Evolutionary conservation across 768 basidiomycete species (phyloP), one percentile per base, ranked within the genome.

Genomic region (Coprinopsis strossmayeri): DNA sequence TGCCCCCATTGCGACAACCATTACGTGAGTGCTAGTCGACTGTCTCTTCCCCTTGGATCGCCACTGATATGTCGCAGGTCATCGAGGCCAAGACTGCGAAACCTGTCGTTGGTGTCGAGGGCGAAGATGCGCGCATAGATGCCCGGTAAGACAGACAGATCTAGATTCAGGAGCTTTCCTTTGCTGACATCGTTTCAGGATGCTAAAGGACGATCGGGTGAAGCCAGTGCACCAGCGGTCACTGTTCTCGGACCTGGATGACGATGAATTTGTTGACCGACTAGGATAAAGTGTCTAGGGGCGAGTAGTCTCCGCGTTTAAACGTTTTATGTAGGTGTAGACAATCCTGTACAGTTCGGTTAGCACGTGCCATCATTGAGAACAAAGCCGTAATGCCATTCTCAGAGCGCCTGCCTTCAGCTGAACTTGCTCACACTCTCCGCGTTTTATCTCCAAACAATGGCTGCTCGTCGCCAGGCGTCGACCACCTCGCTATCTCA

Each of bases 1-100:
- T 98, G 96, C 62, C 96, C 95, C 0, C 87, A 96, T 66, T 97
- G 96, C 61, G 96, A 97, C 67, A 98, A 98, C 62, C 94, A 94
- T 62, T 99, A 94, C 64, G 96, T 95, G 61, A 58, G 87, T 72
- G n/a, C n/a, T n/a, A 18, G 15, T 13, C 45, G 47, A 12, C 21
- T 13, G 7, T 35, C 17, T 3, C 21, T 9, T 20, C 10, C 34
- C 45, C 13, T 18, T 5, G 15, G 32, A 27, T 5, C 41, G 39
- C 37, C 25, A 28, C 21, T 32, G 9, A 45, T 27, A 26, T 38
- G 7, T 15, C 25, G 21, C 59, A 97, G 93, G 87, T 98, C 1
- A 73, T 95, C 55, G 89, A 94, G 26, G 94, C 95, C 5, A 95
- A 94, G 66, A 90, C 82, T 21, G 90, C 94, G 0, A 81, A 91